Percentiles rank a stretch among this genome's conserved stretches.
phyloP scores from a whole-genome alignment of 2,329 filamentous ascomycete genomes.

The Juglanconis oblonga region DNA sequence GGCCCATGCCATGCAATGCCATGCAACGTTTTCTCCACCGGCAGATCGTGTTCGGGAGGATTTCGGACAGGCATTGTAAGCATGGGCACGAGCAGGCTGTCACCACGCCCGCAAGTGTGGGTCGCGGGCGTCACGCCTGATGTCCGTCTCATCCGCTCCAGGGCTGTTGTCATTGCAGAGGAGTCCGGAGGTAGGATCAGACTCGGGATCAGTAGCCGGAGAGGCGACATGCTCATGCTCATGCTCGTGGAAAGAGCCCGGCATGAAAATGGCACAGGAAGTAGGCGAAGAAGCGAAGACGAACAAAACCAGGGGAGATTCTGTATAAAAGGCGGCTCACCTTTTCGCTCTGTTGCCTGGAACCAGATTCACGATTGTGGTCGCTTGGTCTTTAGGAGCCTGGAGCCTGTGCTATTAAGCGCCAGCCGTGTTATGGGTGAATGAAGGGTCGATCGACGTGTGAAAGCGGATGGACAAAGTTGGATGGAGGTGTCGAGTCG shows the following conservation, averaged over 20 bases:
- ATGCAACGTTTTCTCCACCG: conserved; percentile 11
- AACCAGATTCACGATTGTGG: neutral
- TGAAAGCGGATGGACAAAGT: neutral
- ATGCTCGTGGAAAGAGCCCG: neutral
- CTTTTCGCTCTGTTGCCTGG: neutral
- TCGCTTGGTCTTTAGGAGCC: neutral
- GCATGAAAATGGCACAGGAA: neutral
- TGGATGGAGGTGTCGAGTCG: neutral
- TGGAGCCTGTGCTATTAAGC: neutral
- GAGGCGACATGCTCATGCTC: neutral
- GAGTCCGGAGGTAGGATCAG: neutral
- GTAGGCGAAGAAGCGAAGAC: neutral
- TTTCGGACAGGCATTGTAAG: neutral
- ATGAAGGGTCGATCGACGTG: neutral
- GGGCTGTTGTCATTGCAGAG: neutral
- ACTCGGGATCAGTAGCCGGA: neutral
- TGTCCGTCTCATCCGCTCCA: too few relatives aligned
- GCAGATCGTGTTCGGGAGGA: neutral
- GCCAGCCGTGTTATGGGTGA: too few relatives aligned
- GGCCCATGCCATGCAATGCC: neutral
- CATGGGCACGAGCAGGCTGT: neutral
- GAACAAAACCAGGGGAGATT: neutral
- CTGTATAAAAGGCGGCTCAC: neutral
- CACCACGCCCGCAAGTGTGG: neutral
- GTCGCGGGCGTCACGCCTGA: neutral